These are phyloP conservation scores for Solanum sparsipilum DNA, from an alignment of 257 asterid species.

Conservation along the genomic window DNA sequence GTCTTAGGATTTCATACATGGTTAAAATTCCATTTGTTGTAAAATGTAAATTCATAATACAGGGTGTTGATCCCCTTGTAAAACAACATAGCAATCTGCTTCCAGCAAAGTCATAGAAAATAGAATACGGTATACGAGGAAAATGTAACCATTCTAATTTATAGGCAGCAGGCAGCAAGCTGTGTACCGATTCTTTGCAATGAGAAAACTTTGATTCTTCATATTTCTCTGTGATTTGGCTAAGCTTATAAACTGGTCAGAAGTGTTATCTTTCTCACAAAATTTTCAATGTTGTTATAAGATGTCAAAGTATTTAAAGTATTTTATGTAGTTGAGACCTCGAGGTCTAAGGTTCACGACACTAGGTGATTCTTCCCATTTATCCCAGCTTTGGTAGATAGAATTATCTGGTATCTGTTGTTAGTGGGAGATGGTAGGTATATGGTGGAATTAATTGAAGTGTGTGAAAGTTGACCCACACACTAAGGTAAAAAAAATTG, in stretches of 20 bases:
- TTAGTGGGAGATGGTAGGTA: too few species aligned
- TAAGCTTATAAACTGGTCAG: neutral
- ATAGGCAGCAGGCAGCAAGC: neutral
- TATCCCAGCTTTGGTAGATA: too few species aligned
- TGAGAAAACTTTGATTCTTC: neutral
- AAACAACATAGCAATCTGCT: neutral
- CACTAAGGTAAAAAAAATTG: too few species aligned
- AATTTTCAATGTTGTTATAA: neutral
- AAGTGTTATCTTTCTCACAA: neutral
- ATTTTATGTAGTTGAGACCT: too few species aligned
- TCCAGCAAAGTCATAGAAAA: neutral
- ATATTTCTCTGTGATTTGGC: neutral
- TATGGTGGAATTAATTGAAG: too few species aligned
- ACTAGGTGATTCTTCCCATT: too few species aligned
- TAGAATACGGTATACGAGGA: neutral
- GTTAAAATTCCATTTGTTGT: neutral
- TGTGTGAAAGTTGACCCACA: too few species aligned
- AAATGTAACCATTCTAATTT: slow-evolving; percentile 2
- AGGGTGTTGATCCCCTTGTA: slow-evolving; percentile 5
- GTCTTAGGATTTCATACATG: neutral
- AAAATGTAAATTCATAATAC: slow-evolving; percentile 1
- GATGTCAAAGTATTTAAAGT: neutral
- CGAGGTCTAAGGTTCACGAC: too few species aligned
- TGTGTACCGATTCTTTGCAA: neutral
- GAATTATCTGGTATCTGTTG: too few species aligned